Conservation (phyloP, 2,329 filamentous ascomycete genomes). For the Claviceps sp. region DNA sequence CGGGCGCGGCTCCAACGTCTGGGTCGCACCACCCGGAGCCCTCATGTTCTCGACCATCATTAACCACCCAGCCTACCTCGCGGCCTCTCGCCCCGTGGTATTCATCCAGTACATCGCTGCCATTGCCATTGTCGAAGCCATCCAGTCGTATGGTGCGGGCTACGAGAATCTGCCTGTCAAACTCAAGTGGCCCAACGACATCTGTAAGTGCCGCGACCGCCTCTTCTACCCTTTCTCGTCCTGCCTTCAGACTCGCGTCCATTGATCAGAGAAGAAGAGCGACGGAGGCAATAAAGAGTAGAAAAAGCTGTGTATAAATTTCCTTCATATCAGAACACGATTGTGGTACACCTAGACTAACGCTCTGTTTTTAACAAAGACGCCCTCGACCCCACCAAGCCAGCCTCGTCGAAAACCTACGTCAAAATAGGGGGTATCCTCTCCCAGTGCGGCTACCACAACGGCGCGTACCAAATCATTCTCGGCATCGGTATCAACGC, state of each 20-base stretch:
- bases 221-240: background rate
- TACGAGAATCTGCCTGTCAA: conserved; percentile 68
- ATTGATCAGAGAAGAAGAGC: background rate
- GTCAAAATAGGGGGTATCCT: conserved; percentile 91
- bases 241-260: no score
- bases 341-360: background rate
- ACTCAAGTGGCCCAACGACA: conserved; percentile 96
- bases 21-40: conserved; percentile 78
- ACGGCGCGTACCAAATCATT: conserved; percentile 68
- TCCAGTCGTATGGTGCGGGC: conserved; percentile 63
- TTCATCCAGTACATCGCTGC: conserved; percentile 91
- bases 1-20: conserved; percentile 83
- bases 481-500: conserved; percentile 81
- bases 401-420: conserved; percentile 38
- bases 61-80: conserved; percentile 64
- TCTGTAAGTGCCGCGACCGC: conserved; percentile 39
- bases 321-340: background rate
- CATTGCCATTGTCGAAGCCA: conserved; percentile 72
- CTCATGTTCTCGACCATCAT: conserved; percentile 83
- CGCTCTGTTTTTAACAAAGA: conserved; percentile 25
- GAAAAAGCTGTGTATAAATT: background rate
- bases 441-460: conserved; percentile 72
- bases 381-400: conserved; percentile 48
- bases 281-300: background rate
- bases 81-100: conserved; percentile 62